phyloP scores from a whole-genome alignment of 805 yeast genomes.

The Lipomyces orientalis region DNA sequence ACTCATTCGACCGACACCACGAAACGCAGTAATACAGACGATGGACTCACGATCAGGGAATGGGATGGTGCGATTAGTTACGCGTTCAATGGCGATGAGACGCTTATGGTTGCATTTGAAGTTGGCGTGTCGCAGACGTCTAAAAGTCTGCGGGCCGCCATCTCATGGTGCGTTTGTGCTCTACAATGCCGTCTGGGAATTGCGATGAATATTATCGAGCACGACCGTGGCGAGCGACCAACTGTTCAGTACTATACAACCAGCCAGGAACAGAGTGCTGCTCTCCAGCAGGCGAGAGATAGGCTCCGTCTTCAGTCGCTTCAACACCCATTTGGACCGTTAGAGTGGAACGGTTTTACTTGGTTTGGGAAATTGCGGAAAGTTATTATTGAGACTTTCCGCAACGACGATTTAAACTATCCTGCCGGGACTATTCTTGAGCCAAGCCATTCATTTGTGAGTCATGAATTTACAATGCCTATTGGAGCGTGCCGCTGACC shows the following conservation, averaged over 20 bases:
- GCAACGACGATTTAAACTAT: neutral
- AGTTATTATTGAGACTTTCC: neutral
- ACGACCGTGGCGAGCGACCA: neutral
- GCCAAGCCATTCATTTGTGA: neutral
- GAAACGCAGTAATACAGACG: neutral
- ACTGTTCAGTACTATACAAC: neutral
- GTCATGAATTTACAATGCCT: neutral
- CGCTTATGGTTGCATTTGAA: neutral
- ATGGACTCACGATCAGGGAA: neutral
- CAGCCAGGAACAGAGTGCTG: neutral
- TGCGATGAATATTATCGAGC: neutral
- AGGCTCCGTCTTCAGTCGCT: neutral
- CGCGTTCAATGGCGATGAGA: neutral
- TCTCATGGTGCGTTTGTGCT: neutral
- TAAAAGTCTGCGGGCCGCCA: neutral
- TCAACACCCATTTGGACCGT: neutral
- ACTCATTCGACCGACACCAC: neutral
- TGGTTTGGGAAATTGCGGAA: neutral
- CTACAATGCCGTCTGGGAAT: neutral
- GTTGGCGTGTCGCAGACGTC: neutral
- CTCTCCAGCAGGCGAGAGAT: neutral
- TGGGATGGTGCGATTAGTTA: neutral
- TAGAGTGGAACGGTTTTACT: neutral
- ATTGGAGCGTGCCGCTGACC: no score
- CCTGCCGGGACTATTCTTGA: neutral